These are phyloP conservation scores for Penicillium dipodomyicola DNA, from an alignment of 495 filamentous ascomycete genomes.

Conservation along the genomic window DNA sequence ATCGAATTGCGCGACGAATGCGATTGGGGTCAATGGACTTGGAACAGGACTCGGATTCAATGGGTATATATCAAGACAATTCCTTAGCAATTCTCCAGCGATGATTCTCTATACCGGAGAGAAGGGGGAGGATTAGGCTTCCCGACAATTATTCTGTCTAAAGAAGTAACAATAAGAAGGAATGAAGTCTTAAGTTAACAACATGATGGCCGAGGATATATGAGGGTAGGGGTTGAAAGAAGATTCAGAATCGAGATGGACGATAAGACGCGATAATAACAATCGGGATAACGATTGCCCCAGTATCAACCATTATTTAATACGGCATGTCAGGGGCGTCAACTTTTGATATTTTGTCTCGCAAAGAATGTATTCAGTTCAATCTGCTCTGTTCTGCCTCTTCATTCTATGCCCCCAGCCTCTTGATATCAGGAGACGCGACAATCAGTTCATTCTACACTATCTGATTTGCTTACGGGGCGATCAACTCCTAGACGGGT, in stretches of 20 bases:
- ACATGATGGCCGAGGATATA: constrained; percentile 4
- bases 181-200: constrained; percentile 4
- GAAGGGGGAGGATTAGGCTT: background rate
- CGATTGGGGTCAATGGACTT: background rate
- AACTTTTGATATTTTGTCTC: background rate
- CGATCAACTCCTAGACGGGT: background rate
- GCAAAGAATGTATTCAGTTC: background rate
- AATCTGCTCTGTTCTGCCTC: background rate
- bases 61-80: background rate
- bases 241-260: constrained; percentile 11
- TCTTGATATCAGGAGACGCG: background rate
- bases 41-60: background rate
- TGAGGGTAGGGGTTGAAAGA: constrained; percentile 11
- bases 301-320: constrained; percentile 7
- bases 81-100: background rate
- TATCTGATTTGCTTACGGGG: background rate
- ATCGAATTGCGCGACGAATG: constrained; percentile 4
- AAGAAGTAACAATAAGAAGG: background rate
- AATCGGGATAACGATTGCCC: constrained; percentile 13
- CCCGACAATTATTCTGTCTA: background rate
- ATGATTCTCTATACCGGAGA: background rate
- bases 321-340: constrained; percentile 3
- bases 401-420: background rate
- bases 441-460: background rate
- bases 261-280: constrained; percentile 14